phyloP scores from a whole-genome alignment of 1,139 yeast genomes.

The Maudiozyma humilis region DNA sequence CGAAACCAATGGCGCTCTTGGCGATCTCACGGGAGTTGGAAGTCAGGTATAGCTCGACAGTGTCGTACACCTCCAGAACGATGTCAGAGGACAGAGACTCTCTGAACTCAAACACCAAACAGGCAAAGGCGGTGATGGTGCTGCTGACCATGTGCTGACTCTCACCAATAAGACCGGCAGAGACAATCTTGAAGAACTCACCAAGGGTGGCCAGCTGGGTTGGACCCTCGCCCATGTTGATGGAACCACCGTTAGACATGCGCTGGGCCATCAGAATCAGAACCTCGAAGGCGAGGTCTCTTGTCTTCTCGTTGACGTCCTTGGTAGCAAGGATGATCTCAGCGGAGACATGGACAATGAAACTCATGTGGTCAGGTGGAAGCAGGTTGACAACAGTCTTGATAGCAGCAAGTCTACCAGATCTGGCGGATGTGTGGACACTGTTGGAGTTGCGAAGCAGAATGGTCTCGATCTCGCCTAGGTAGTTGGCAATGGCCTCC shows the following conservation, averaged over 20 bases:
- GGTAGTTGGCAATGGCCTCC: slow-evolving; percentile 42
- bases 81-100: slow-evolving; percentile 47
- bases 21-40: slow-evolving; percentile 90
- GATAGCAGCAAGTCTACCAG: slow-evolving; percentile 69
- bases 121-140: slow-evolving; percentile 81
- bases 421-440: slow-evolving; percentile 68
- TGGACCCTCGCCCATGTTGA: slow-evolving; percentile 53
- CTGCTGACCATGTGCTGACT: slow-evolving; percentile 95
- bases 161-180: slow-evolving; percentile 93
- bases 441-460: slow-evolving; percentile 50
- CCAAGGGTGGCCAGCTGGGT: slow-evolving; percentile 61
- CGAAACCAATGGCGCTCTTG: slow-evolving; percentile 88
- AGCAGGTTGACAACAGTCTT: slow-evolving; percentile 50
- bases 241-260: slow-evolving; percentile 52
- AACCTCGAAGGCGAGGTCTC: slow-evolving; percentile 71
- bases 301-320: slow-evolving; percentile 84
- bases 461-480: slow-evolving; percentile 52
- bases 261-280: slow-evolving; percentile 74
- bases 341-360: slow-evolving; percentile 74
- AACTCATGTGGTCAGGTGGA: slow-evolving; percentile 56
- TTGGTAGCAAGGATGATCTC: slow-evolving; percentile 90
- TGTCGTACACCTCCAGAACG: slow-evolving; percentile 69
- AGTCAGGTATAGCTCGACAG: slow-evolving; percentile 82
- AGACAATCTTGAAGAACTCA: slow-evolving; percentile 85
- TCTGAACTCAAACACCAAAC: slow-evolving; percentile 81